These are phyloP conservation scores for Cyclostephanos invisitatus DNA, from an alignment of 108 stramenopile genomes.

Conservation along the genomic window DNA sequence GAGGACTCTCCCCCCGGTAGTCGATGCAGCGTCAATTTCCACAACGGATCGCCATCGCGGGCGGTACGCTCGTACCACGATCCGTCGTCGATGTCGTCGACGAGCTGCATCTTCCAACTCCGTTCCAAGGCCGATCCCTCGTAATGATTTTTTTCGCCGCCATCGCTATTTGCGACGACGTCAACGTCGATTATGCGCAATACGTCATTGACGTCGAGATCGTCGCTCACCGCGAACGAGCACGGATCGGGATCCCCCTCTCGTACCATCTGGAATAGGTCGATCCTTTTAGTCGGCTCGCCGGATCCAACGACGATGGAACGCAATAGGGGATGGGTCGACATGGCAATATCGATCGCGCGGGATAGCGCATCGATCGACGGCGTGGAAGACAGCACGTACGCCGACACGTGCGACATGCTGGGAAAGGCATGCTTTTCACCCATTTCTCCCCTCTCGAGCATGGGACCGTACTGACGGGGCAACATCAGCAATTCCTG, in stretches of 20 bases:
- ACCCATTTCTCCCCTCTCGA: slow-evolving; percentile 22
- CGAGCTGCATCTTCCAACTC: slow-evolving; percentile 69
- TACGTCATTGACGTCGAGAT: slow-evolving; percentile 54
- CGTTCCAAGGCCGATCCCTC: slow-evolving; percentile 50
- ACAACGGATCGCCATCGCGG: slow-evolving; percentile 53
- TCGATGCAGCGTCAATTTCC: slow-evolving; percentile 75
- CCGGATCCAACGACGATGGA: slow-evolving; percentile 71
- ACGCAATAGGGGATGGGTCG: slow-evolving; percentile 72
- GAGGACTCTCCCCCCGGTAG: slow-evolving; percentile 23
- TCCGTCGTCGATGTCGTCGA: slow-evolving; percentile 72
- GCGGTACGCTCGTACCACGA: slow-evolving; percentile 56
- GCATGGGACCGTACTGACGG: slow-evolving; percentile 69
- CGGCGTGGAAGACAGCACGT: slow-evolving; percentile 62
- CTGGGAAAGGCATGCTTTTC: slow-evolving; percentile 50
- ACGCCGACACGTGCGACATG: slow-evolving; percentile 73
- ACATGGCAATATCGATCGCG: slow-evolving; percentile 70
- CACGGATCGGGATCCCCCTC: slow-evolving; percentile 79
- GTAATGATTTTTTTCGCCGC: too few relatives aligned
- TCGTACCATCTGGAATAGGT: slow-evolving; percentile 86
- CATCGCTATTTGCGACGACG: not conserved
- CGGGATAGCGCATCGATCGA: slow-evolving; percentile 49
- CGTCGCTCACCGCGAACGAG: slow-evolving; percentile 57
- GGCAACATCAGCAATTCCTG: slow-evolving; percentile 90
- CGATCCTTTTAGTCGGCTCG: slow-evolving; percentile 78
- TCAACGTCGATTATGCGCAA: slow-evolving; percentile 55